phyloP scores from a whole-genome alignment of 75 land plant species.

The Sequoia sempervirens region DNA sequence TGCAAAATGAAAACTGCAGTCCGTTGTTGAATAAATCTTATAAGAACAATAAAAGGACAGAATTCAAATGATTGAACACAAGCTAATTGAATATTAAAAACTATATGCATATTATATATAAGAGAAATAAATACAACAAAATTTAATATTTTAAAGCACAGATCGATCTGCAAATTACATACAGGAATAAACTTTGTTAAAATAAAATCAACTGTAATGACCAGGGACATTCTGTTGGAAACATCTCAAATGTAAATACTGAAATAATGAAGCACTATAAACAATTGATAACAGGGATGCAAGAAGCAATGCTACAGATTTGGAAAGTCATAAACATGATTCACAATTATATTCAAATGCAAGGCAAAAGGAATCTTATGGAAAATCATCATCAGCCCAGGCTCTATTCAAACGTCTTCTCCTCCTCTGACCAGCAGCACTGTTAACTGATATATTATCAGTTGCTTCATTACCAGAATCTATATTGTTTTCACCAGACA shows the following conservation, averaged over 20 bases:
- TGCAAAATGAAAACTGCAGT: not conserved
- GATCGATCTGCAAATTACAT: not conserved
- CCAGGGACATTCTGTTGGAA: not conserved
- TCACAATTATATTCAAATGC: not conserved
- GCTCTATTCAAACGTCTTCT: not conserved
- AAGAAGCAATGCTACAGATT: not conserved
- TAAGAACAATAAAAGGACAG: not conserved
- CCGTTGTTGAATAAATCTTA: not conserved
- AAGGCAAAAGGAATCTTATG: not conserved
- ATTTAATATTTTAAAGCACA: not conserved
- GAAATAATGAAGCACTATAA: slow-evolving; percentile 1
- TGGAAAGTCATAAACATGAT: not conserved
- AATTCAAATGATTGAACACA: not conserved
- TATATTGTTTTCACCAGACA: not conserved
- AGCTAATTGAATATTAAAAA: no score
- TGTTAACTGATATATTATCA: not conserved
- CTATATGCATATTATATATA: not conserved
- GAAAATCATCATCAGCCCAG: not conserved
- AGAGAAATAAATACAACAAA: not conserved
- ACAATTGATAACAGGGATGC: not conserved
- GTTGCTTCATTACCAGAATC: not conserved
- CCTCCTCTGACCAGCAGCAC: not conserved
- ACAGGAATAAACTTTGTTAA: not conserved
- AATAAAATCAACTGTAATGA: not conserved
- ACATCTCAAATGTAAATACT: not conserved